phyloP scores from a whole-genome alignment of 2,329 filamentous ascomycete genomes.

The Stagonosporopsis rhizophila region DNA sequence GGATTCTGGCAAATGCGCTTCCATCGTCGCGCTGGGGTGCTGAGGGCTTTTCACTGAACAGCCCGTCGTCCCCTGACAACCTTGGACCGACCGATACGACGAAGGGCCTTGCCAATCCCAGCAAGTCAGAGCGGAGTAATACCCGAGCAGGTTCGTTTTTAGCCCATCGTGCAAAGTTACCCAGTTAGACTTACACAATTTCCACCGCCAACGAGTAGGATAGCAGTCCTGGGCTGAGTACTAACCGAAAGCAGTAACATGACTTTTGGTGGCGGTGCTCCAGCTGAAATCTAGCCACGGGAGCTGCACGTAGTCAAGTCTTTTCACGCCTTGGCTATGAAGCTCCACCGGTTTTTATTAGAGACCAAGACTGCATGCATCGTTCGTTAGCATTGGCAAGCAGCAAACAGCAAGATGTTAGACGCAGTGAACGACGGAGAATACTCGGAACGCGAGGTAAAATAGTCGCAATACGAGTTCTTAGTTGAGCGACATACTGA shows the following conservation, averaged over 20 bases:
- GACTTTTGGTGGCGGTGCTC: constrained; percentile 14
- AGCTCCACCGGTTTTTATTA: constrained; percentile 1
- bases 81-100: background rate
- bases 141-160: constrained; percentile 2
- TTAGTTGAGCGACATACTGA: background rate
- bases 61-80: constrained; percentile 7
- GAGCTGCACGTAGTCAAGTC: constrained; percentile 7
- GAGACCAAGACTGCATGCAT: constrained; percentile 1
- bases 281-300: constrained; percentile 17
- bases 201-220: constrained; percentile 7
- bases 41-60: constrained; percentile 12
- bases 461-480: background rate
- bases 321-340: constrained; percentile 9
- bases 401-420: background rate
- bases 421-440: background rate
- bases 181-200: constrained; percentile 14
- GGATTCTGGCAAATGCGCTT: background rate
- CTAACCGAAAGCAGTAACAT: constrained; percentile 15
- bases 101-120: constrained; percentile 1
- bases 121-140: constrained; percentile 6
- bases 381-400: constrained; percentile 8
- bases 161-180: constrained; percentile 1
- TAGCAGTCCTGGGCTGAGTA: background rate
- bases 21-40: background rate
- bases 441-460: background rate